phyloP scores from a whole-genome alignment of 805 yeast species.

The Sungouiella blattae region DNA sequence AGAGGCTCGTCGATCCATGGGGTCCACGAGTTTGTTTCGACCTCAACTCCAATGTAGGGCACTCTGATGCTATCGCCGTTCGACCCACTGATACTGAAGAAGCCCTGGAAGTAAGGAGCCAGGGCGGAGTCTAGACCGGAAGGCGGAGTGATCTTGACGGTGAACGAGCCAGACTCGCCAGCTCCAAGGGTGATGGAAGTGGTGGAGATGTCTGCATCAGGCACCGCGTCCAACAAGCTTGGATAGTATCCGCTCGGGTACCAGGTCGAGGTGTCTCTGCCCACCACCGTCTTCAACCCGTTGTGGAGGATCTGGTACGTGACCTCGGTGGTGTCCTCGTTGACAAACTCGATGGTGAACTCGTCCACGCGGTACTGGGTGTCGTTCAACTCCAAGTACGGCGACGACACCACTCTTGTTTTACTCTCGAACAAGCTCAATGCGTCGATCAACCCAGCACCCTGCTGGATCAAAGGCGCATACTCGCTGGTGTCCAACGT shows the following conservation, averaged over 20 bases:
- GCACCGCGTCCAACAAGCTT: too few species aligned
- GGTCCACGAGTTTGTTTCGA: conserved; percentile 1
- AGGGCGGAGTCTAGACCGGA: too few species aligned
- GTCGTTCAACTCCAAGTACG: conserved; percentile 3
- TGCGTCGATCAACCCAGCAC: conserved; percentile 1
- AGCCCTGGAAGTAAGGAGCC: too few species aligned
- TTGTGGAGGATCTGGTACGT: not conserved
- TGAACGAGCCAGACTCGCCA: too few species aligned
- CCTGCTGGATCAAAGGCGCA: conserved; percentile 1
- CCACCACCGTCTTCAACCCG: not conserved
- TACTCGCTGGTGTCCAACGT: not conserved
- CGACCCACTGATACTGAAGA: too few species aligned
- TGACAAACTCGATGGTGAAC: conserved; percentile 1
- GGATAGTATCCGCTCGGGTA: conserved; percentile 2
- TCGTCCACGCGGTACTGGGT: conserved; percentile 1
- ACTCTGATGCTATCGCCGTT: too few species aligned
- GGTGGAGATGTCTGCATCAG: too few species aligned
- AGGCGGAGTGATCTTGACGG: too few species aligned
- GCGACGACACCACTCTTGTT: conserved; percentile 1
- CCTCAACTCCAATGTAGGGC: too few species aligned
- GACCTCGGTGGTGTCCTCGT: not conserved
- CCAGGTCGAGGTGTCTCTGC: not conserved
- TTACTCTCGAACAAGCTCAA: not conserved
- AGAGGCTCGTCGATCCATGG: not conserved
- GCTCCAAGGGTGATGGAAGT: too few species aligned